phyloP scores from a whole-genome alignment of 176 grass and related monocot species.

The Oryza rufipogon region DNA sequence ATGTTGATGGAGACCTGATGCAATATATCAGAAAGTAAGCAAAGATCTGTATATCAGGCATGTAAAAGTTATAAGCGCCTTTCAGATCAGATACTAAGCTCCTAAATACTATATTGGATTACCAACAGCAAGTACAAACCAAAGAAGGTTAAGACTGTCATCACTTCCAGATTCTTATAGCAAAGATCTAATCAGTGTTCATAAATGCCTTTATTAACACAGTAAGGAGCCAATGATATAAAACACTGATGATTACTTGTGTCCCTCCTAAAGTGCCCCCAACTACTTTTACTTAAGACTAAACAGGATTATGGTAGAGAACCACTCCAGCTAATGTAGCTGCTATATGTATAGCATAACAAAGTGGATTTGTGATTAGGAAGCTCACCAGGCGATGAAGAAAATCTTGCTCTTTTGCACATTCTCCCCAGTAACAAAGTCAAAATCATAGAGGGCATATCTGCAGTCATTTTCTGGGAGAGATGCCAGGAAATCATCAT shows the following conservation, averaged over 20 bases:
- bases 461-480: constrained; percentile 97
- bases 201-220: not conserved
- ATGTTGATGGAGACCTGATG: constrained; percentile 75
- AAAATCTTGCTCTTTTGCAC: constrained; percentile 99
- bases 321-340: not conserved
- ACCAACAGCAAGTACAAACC: constrained; percentile 19
- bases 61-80: not conserved
- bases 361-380: constrained; percentile 7
- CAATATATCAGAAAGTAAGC: not conserved
- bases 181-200: constrained; percentile 17
- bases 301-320: not conserved
- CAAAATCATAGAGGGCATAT: constrained; percentile 95
- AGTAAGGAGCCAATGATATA: not conserved
- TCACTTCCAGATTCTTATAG: constrained; percentile 16
- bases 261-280: too few relatives aligned
- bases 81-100: constrained; percentile 21
- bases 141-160: not conserved
- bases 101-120: not conserved
- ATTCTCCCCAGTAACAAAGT: constrained; percentile 95
- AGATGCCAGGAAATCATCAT: constrained; percentile 90
- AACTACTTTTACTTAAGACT: not conserved
- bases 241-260: not conserved
- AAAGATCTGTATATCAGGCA: not conserved
- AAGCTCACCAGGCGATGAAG: constrained; percentile 91
- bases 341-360: not conserved